These are phyloP conservation scores for Insectozyma bohioensis DNA, from an alignment of 1,139 yeast species.

Conservation along the genomic window DNA sequence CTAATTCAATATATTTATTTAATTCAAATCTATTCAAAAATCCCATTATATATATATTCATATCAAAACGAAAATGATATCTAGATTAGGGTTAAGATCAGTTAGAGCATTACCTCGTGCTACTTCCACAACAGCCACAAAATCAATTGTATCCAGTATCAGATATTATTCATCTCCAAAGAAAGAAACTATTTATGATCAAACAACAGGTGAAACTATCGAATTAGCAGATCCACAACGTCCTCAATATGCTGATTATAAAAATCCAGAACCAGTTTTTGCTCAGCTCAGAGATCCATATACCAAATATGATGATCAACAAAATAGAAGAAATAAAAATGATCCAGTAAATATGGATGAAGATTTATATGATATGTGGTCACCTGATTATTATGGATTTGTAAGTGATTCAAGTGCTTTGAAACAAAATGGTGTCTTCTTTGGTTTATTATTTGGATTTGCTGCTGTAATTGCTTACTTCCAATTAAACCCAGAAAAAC, in stretches of 20 bases:
- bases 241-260: slow-evolving; percentile 49
- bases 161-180: slow-evolving; percentile 35
- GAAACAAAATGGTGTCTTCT: slow-evolving; percentile 51
- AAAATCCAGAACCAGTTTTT: slow-evolving; percentile 43
- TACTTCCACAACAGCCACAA: slow-evolving; percentile 9
- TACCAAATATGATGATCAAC: slow-evolving; percentile 75
- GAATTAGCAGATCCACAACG: slow-evolving; percentile 43
- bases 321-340: slow-evolving; percentile 73
- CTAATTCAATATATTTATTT: neutral
- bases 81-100: slow-evolving; percentile 27
- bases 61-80: slow-evolving; percentile 21
- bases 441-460: slow-evolving; percentile 54
- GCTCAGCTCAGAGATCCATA: slow-evolving; percentile 71
- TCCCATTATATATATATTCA: no score
- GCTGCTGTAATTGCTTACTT: slow-evolving; percentile 54
- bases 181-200: slow-evolving; percentile 37
- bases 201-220: slow-evolving; percentile 40
- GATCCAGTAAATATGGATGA: slow-evolving; percentile 73
- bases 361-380: slow-evolving; percentile 81
- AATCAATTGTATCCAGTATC: no score
- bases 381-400: slow-evolving; percentile 72
- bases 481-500: slow-evolving; percentile 69
- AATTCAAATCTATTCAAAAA: neutral
- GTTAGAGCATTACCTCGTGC: slow-evolving; percentile 5
- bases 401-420: slow-evolving; percentile 65